phyloP scores from a whole-genome alignment of 768 basidiomycete genomes.

The Auricularia sp. region DNA sequence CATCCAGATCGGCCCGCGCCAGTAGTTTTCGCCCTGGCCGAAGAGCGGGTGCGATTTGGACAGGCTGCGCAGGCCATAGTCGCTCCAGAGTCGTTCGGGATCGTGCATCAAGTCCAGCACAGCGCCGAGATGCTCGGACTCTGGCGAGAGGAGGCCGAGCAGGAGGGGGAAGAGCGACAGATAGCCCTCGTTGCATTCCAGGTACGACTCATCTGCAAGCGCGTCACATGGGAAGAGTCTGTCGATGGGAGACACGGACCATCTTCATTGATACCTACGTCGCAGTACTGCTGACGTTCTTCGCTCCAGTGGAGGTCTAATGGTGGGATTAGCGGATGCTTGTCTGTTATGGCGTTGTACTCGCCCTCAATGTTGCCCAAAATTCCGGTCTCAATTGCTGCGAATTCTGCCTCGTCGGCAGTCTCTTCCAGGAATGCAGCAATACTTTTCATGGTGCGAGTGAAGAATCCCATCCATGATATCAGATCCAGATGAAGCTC shows the following conservation, averaged over 20 bases:
- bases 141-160: constrained; percentile 63
- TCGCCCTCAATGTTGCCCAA: constrained; percentile 78
- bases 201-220: constrained; percentile 73
- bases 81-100: constrained; percentile 84
- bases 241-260: constrained; percentile 34
- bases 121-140: constrained; percentile 71
- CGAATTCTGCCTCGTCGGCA: constrained; percentile 75
- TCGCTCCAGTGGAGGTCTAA: constrained; percentile 91
- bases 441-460: constrained; percentile 85
- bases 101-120: constrained; percentile 73
- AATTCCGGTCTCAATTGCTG: constrained; percentile 69
- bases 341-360: constrained; percentile 6
- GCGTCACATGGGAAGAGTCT: not conserved
- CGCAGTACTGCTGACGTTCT: constrained; percentile 86
- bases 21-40: constrained; percentile 91
- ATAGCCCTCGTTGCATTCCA: constrained; percentile 88
- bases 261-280: constrained; percentile 73
- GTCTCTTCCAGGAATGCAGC: constrained; percentile 76
- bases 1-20: constrained; percentile 95
- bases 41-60: constrained; percentile 85
- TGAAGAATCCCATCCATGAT: constrained; percentile 95
- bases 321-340: constrained; percentile 1
- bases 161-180: constrained; percentile 91
- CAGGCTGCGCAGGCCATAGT: constrained; percentile 80
- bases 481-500: constrained; percentile 91